Evolutionary conservation across 352 stramenopile genomes (phyloP).

Genomic region (Phytophthora tubulina): DNA sequence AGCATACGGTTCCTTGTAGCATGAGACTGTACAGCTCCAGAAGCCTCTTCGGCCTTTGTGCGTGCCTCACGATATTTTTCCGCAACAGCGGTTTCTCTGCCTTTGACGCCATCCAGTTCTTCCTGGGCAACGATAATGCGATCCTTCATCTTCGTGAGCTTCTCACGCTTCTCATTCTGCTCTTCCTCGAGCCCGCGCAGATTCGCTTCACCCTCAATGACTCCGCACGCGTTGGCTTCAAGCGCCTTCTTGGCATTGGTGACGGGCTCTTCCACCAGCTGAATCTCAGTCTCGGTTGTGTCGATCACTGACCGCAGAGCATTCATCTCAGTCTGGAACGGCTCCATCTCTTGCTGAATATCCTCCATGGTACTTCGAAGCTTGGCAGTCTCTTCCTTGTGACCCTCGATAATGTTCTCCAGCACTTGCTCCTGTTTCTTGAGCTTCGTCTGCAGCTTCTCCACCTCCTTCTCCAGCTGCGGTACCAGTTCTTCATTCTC

Average conservation of each 20-base stretch:
- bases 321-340: slow-evolving; percentile 79
- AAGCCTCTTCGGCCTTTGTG: slow-evolving; percentile 83
- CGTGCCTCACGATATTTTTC: slow-evolving; percentile 74
- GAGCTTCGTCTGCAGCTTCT: slow-evolving; percentile 73
- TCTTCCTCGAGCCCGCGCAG: slow-evolving; percentile 77
- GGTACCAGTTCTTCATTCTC: slow-evolving; percentile 92
- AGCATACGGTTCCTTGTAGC: slow-evolving; percentile 83
- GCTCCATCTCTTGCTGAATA: slow-evolving; percentile 84
- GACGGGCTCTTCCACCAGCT: slow-evolving; percentile 75
- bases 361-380: slow-evolving; percentile 80
- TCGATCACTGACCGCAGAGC: slow-evolving; percentile 79
- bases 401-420: slow-evolving; percentile 80
- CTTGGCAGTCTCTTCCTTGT: slow-evolving; percentile 81
- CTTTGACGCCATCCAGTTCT: slow-evolving; percentile 76
- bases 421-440: slow-evolving; percentile 91
- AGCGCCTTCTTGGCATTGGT: slow-evolving; percentile 85
- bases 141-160: slow-evolving; percentile 75
- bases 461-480: slow-evolving; percentile 86
- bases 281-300: slow-evolving; percentile 83
- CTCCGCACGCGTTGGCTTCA: slow-evolving; percentile 64
- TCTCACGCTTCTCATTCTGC: slow-evolving; percentile 55
- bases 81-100: slow-evolving; percentile 56
- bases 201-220: slow-evolving; percentile 65
- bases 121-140: slow-evolving; percentile 83
- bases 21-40: slow-evolving; percentile 71